Conservation (phyloP, 371 early-diverging fungal genomes). For the Chytridium lagenaria region DNA sequence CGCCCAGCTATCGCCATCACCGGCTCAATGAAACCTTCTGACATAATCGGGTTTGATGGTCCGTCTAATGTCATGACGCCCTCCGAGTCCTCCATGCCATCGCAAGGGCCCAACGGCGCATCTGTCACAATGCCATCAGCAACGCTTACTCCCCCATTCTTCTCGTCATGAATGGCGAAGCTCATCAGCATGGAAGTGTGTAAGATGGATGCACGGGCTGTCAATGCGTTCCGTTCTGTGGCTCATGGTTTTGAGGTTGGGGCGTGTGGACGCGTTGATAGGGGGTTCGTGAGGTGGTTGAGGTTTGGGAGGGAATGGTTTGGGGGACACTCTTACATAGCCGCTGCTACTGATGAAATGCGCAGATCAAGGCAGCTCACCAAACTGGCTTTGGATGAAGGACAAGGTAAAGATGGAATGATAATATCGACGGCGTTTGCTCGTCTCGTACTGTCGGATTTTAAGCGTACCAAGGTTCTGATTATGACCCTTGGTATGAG, state of each 20-base stretch:
- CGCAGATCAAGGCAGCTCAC: neutral
- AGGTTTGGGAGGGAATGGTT: neutral
- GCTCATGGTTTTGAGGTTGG: neutral
- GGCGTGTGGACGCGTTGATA: neutral
- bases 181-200: slow-evolving; percentile 4
- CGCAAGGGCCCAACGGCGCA: neutral
- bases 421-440: neutral
- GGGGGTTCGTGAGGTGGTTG: neutral
- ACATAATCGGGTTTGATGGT: slow-evolving; percentile 6
- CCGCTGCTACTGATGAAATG: neutral
- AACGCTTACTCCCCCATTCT: neutral
- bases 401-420: neutral
- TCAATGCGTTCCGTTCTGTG: slow-evolving; percentile 1
- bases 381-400: neutral
- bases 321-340: neutral
- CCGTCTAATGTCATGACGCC: neutral
- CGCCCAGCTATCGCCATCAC: neutral
- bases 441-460: neutral
- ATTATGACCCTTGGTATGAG: slow-evolving; percentile 1
- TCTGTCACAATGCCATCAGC: neutral
- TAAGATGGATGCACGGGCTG: slow-evolving; percentile 4
- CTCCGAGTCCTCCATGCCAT: neutral
- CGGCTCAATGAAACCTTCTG: neutral
- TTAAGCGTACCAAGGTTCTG: neutral
- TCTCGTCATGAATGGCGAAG: neutral